phyloP scores from a whole-genome alignment of 225 moss, liverwort and hornwort genomes.

The Pseudisothecium myosuroides region DNA sequence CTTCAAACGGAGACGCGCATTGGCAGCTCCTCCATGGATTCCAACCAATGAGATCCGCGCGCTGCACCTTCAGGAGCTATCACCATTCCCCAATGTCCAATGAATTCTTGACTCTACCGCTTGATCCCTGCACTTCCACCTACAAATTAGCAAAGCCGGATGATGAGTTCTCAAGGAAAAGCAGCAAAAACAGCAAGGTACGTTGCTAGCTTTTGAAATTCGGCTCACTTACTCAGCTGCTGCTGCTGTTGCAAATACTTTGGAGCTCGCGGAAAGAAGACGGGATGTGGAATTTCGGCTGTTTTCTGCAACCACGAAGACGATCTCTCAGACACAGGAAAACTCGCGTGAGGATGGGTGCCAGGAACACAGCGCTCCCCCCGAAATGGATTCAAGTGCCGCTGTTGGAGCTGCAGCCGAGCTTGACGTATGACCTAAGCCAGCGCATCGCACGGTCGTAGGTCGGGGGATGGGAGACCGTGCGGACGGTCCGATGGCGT shows the following conservation, averaged over 20 bases:
- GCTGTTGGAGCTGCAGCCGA: not conserved
- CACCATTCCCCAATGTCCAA: not conserved
- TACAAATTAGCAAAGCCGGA: not conserved
- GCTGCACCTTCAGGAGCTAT: not conserved
- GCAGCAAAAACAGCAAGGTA: not conserved
- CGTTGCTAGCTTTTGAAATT: not conserved
- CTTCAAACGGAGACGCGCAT: not conserved
- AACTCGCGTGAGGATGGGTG: not conserved
- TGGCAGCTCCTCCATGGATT: not conserved
- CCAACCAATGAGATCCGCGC: not conserved
- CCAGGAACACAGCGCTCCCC: not conserved
- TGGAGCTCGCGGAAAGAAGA: not conserved
- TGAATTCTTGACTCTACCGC: not conserved
- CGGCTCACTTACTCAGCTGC: not conserved
- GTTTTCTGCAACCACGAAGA: not conserved
- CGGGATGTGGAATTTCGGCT: not conserved
- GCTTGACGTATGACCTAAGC: slow-evolving; percentile 2
- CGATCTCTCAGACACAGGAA: not conserved
- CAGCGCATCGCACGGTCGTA: not conserved
- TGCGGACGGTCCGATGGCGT: not conserved
- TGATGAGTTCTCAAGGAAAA: not conserved
- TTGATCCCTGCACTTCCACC: not conserved
- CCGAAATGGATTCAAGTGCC: slow-evolving; percentile 6
- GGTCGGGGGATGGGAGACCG: not conserved
- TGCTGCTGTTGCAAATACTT: not conserved